Percentiles rank a stretch among this genome's conserved stretches.
These are phyloP conservation scores for Apiotrichum veenhuisii DNA, from an alignment of 1,284 basidiomycete genomes.

Conservation along the genomic window DNA sequence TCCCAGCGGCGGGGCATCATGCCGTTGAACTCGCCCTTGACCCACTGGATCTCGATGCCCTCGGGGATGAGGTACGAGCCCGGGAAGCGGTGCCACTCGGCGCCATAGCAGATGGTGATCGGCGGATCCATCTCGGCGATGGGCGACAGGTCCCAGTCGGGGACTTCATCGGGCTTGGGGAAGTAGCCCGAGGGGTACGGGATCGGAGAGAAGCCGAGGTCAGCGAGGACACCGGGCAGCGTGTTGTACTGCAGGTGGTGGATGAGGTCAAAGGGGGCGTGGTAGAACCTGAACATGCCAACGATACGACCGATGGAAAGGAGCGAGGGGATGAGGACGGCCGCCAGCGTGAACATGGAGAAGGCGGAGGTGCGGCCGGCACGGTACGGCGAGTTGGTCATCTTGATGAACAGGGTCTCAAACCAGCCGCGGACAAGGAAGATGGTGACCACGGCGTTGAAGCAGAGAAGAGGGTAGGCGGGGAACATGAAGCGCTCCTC, in stretches of 20 bases:
- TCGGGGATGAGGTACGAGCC: constrained; percentile 83
- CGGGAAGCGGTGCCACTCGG: constrained; percentile 96
- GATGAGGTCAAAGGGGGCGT: constrained; percentile 74
- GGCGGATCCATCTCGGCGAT: constrained; percentile 61
- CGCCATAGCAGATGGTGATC: constrained; percentile 78
- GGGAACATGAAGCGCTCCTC: constrained; percentile 99
- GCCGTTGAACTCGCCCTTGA: constrained; percentile 85
- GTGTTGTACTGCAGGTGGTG: constrained; percentile 72
- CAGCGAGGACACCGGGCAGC: constrained; percentile 72
- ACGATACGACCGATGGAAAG: constrained; percentile 74
- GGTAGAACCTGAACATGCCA: constrained; percentile 83
- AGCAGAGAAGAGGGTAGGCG: constrained; percentile 82
- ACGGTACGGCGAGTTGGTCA: constrained; percentile 80
- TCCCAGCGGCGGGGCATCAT: constrained; percentile 66
- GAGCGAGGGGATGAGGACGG: constrained; percentile 62
- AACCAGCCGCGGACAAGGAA: constrained; percentile 81
- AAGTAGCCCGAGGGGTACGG: constrained; percentile 33
- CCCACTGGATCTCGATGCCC: constrained; percentile 74
- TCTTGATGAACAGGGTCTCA: constrained; percentile 67
- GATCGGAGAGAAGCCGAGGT: constrained; percentile 59
- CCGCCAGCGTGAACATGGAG: constrained; percentile 66
- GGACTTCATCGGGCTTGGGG: constrained; percentile 54
- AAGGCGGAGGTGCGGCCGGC: constrained; percentile 73
- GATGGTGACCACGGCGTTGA: constrained; percentile 85
- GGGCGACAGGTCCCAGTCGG: constrained; percentile 65